Evolutionary conservation across 441 rosid species (phyloP), one percentile per base, ranked within the genome.

Genomic region (Gossypium trilobum): DNA sequence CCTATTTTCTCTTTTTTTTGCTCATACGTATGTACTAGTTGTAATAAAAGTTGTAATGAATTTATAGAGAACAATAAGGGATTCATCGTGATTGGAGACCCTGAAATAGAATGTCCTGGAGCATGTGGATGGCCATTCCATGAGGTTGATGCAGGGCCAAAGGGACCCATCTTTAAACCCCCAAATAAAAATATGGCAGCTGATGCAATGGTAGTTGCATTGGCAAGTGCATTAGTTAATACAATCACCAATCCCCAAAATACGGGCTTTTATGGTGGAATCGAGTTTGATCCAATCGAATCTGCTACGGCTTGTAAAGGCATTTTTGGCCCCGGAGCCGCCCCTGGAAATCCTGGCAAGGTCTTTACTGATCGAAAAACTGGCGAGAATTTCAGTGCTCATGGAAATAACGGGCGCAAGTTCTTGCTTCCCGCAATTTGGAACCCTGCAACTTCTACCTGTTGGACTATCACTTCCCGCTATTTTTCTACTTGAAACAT

Each of bases 111-210:
- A 68, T 90, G 96, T 74, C 96, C 93, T 0, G 89, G 83, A 22
- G 72, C 73, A 8, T 90, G 96, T 44, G 88, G 82, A 0, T 88
- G 91, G 90, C 96, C 96, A 1, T 90, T 90, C 81, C 78, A 77
- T 71, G 74, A 17, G 56, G 62, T 83, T 0, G 78, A 79, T 5
- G 36, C 33, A 1, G 87, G 86, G 50, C 89, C 88, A n/a, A 73
- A 20, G 33, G 90, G 87, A 0, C 56, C 75, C 66, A 68, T 77
- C 0, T 72, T 84, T 59, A 78, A 75, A 77, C 89, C 95, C 0
- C 90, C 95, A 29, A 88, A 77, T 56, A 85, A 82, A 0, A 84
- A 87, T 23, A 22, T 87, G 9, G 91, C 83, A 5, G 91, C 85
- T 0, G 95, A 88, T 68, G 81, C 91, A 16, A 81, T 90, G 83